phyloP scores from a whole-genome alignment of 208 protist species.

The Porcisia deanei region DNA sequence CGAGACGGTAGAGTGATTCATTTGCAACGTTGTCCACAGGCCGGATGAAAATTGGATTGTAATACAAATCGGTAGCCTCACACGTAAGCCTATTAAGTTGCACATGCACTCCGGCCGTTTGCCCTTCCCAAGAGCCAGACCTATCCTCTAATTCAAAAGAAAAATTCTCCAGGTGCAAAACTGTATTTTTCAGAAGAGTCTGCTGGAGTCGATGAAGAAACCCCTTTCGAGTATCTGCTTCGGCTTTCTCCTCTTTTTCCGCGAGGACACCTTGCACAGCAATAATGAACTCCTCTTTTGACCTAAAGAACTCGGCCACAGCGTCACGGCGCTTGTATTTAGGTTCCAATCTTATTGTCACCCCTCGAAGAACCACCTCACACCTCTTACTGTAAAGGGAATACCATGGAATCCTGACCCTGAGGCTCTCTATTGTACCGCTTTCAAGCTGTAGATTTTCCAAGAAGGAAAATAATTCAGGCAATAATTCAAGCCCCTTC shows the following conservation, averaged over 20 bases:
- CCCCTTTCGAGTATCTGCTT: conserved; percentile 23
- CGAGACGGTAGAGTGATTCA: conserved; percentile 23
- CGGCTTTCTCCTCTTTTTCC: conserved; percentile 16
- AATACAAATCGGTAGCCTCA: conserved; percentile 40
- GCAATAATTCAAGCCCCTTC: conserved; percentile 53
- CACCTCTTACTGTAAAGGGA: conserved; percentile 60
- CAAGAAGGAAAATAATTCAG: conserved; percentile 35
- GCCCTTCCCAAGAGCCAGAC: conserved; percentile 35
- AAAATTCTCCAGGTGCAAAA: conserved; percentile 48
- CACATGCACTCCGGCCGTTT: conserved; percentile 13
- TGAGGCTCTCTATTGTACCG: conserved; percentile 44
- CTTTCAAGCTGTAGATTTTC: conserved; percentile 38
- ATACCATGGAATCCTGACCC: conserved; percentile 59
- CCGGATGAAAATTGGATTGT: conserved; percentile 26
- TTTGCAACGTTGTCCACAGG: conserved; percentile 8
- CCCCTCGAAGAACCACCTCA: conserved; percentile 49
- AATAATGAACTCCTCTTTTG: conserved; percentile 21
- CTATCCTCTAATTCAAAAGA: conserved; percentile 47
- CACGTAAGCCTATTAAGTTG: conserved; percentile 34
- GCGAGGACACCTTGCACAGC: conserved; percentile 11
- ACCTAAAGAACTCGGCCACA: conserved; percentile 18
- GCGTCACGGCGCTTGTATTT: conserved; percentile 17
- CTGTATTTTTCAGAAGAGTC: conserved; percentile 65
- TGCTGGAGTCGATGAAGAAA: conserved; percentile 59
- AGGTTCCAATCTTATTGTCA: conserved; percentile 34